These are phyloP conservation scores for Solanum ahanhuiri DNA, from an alignment of 257 asterid genomes.

Conservation along the genomic window DNA sequence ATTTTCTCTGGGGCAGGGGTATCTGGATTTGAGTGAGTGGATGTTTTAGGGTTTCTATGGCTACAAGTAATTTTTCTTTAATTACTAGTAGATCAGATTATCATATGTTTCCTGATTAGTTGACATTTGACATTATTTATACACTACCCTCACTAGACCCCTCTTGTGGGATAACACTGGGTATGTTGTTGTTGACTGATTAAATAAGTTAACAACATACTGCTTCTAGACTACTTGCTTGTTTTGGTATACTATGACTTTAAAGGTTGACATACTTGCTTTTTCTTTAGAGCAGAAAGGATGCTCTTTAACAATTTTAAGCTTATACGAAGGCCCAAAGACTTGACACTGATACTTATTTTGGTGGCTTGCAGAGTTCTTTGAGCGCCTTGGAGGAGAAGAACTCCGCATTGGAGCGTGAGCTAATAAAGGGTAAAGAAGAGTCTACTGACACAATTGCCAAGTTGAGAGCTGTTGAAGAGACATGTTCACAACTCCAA, in stretches of 20 bases:
- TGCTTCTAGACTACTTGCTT: background rate
- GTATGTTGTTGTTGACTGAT: background rate
- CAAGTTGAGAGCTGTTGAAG: slow-evolving; percentile 74
- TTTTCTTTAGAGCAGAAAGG: background rate
- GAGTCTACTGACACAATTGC: slow-evolving; percentile 43
- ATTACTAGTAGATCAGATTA: background rate
- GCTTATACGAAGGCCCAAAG: background rate
- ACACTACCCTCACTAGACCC: background rate
- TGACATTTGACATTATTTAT: background rate
- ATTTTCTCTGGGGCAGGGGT: background rate
- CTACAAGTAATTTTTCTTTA: background rate
- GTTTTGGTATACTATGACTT: background rate
- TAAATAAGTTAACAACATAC: background rate
- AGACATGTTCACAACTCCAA: slow-evolving; percentile 56
- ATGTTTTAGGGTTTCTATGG: background rate
- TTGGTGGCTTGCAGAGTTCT: slow-evolving; percentile 46
- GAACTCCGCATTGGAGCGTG: slow-evolving; percentile 56
- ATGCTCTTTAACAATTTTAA: background rate
- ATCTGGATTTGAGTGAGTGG: background rate
- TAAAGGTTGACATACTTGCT: background rate
- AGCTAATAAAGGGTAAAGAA: slow-evolving; percentile 61
- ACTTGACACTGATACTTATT: background rate
- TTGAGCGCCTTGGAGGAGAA: slow-evolving; percentile 47
- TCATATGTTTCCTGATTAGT: background rate
- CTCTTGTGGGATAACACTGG: background rate